Base-by-base conservation (phyloP, 2,329 filamentous ascomycete species). In the Dactylella cylindrospora region DNA sequence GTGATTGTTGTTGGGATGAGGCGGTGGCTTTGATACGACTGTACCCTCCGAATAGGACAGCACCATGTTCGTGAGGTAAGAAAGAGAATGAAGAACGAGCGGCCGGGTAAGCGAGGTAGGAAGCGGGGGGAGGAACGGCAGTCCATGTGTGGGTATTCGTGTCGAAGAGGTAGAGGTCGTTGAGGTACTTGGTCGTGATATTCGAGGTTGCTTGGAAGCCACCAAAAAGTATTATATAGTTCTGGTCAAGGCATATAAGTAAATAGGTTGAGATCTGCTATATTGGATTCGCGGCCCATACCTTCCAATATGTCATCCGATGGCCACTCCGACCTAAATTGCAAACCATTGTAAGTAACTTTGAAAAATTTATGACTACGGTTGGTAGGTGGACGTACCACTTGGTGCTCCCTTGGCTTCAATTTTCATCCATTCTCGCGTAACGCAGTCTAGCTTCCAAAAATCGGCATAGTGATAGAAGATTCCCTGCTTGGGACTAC, bases 381-480 rank as follows among this genome's bases (percentile, higher is more conserved):
- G 17, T 8, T 2, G 9, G 28, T 3, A 29, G 35, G 19, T 5
- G 10, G 8, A 17, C 2, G 10, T 50, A 64, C 59, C 59, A n/a
- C 31, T 50, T 10, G 59, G 59, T n/a, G 64, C 50, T 31, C 74
- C 74, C 66, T 84, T 85, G 1, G 79, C 79, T 72, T 98, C 93
- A 26, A 98, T 78, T 64, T 90, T 86, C 53, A 83, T 87, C 93
- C 93, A 98, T 76, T 98, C 93, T 68, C 90, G 80, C 5, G 82
- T 84, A 6, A 79, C 80, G 0, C 91, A 86, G 70, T 97, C 90
- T 35, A 97, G 80, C 43, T 86, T 80, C 91, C 93, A 98, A 72
- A 98, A 97, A 75, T 97, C 93, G 70, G 95, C 95, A 76, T 98
- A 98, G 74, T 98, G 93, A 73, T 98, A 96, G 70, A 98, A 98